A percentile compares a stretch with the other conserved stretches of the same genome.
These are phyloP conservation scores for Cyclotella baltica DNA, from an alignment of 108 stramenopile species.

Conservation along the genomic window DNA sequence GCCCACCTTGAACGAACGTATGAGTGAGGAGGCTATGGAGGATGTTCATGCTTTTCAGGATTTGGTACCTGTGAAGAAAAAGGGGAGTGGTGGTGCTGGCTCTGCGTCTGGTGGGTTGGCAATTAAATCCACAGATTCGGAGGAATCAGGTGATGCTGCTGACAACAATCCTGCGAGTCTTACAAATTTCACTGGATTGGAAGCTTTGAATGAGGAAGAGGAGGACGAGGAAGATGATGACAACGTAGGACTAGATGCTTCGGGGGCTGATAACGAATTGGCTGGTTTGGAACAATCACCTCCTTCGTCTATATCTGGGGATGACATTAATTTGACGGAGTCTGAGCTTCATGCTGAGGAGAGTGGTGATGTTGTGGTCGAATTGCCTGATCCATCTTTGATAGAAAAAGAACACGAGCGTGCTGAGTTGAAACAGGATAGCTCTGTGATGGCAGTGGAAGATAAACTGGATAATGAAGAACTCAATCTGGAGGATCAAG, in stretches of 20 bases:
- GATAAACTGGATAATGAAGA: slow-evolving; percentile 19
- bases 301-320: slow-evolving; percentile 21
- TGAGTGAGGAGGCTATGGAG: slow-evolving; percentile 77
- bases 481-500: slow-evolving; percentile 13
- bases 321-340: background rate
- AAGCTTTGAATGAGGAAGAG: slow-evolving; percentile 26
- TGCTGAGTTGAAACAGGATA: background rate
- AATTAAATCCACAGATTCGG: background rate
- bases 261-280: slow-evolving; percentile 2
- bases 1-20: slow-evolving; percentile 67
- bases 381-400: slow-evolving; percentile 9
- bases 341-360: background rate
- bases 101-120: background rate
- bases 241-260: slow-evolving; percentile 2
- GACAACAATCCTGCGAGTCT: background rate
- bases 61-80: slow-evolving; percentile 33
- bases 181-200: slow-evolving; percentile 3
- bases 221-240: slow-evolving; percentile 30
- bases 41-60: slow-evolving; percentile 77
- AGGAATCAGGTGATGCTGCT: background rate
- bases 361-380: slow-evolving; percentile 5
- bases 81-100: background rate
- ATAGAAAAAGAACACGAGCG: slow-evolving; percentile 16
- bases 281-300: slow-evolving; percentile 6
- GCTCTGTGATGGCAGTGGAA: slow-evolving; percentile 20